phyloP scores from a whole-genome alignment of 805 yeast genomes.

The Wilhelminamyces savonicus region DNA sequence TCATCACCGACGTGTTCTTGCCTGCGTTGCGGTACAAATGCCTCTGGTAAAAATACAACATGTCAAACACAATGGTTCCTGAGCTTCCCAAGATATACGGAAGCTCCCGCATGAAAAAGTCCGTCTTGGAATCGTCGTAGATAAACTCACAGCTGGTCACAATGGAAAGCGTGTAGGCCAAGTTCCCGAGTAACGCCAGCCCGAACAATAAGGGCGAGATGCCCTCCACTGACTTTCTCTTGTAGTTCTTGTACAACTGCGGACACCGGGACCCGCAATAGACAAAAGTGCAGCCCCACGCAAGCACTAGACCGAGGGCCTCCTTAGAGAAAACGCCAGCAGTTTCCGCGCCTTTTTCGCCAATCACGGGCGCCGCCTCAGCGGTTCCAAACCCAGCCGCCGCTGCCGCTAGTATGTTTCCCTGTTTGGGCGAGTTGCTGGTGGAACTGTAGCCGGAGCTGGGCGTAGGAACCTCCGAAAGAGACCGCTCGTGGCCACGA shows the following conservation, averaged over 20 bases:
- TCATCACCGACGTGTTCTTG: slow-evolving; percentile 13
- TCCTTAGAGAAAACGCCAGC: slow-evolving; percentile 1
- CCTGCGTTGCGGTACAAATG: slow-evolving; percentile 22
- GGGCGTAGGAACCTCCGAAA: too few species aligned
- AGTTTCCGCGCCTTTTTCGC: too few species aligned
- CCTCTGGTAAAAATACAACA: slow-evolving; percentile 61
- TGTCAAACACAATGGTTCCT: slow-evolving; percentile 78
- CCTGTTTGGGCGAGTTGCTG: too few species aligned
- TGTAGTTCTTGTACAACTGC: slow-evolving; percentile 70
- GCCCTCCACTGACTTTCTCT: slow-evolving; percentile 80
- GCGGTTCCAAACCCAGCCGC: too few species aligned
- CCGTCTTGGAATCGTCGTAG: slow-evolving; percentile 21
- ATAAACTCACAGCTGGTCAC: slow-evolving; percentile 53
- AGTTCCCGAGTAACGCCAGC: slow-evolving; percentile 73
- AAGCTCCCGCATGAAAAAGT: slow-evolving; percentile 59
- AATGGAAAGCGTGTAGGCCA: slow-evolving; percentile 71
- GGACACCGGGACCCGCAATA: slow-evolving; percentile 81
- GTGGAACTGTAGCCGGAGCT: too few species aligned
- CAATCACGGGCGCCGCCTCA: too few species aligned
- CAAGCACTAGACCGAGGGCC: slow-evolving; percentile 27
- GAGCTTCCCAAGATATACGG: slow-evolving; percentile 83
- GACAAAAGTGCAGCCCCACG: slow-evolving; percentile 75
- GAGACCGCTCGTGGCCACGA: too few species aligned
- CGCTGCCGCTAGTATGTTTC: background rate
- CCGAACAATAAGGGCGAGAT: slow-evolving; percentile 74